phyloP scores from a whole-genome alignment of 331 rosid species.

The Quercus lobata region DNA sequence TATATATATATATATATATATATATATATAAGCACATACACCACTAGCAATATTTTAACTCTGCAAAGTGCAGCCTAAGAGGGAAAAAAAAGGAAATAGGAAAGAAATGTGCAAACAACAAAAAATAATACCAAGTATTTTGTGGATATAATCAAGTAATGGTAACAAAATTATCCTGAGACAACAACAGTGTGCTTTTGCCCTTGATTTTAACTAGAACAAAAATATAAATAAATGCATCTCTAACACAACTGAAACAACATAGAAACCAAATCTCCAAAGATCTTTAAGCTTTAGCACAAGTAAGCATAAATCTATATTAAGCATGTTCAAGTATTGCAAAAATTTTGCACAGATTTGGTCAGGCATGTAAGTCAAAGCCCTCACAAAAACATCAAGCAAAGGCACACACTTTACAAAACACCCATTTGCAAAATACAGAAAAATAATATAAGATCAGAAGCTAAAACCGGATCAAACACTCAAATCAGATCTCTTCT shows the following conservation, averaged over 20 bases:
- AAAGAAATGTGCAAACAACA: not conserved
- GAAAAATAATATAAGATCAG: conserved; percentile 27
- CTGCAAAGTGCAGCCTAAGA: not conserved
- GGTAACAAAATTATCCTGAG: not conserved
- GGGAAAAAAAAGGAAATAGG: too few species aligned
- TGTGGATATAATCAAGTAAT: not conserved
- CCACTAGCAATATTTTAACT: too few species aligned
- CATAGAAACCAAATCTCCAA: not conserved
- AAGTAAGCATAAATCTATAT: not conserved
- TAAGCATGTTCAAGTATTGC: not conserved
- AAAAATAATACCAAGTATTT: not conserved
- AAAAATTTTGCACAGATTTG: not conserved
- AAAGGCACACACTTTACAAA: not conserved
- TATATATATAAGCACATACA: not conserved
- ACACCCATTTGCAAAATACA: not conserved
- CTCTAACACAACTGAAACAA: not conserved
- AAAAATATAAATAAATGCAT: not conserved
- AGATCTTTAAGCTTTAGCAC: not conserved
- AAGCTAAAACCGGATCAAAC: conserved; percentile 19
- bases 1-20: not conserved
- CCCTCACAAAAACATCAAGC: not conserved
- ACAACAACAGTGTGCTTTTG: not conserved
- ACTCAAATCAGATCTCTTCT: conserved; percentile 18
- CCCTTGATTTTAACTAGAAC: not conserved
- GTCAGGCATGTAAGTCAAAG: not conserved